phyloP scores from a whole-genome alignment of 164 flowering plant species.

The Macadamia integrifolia region DNA sequence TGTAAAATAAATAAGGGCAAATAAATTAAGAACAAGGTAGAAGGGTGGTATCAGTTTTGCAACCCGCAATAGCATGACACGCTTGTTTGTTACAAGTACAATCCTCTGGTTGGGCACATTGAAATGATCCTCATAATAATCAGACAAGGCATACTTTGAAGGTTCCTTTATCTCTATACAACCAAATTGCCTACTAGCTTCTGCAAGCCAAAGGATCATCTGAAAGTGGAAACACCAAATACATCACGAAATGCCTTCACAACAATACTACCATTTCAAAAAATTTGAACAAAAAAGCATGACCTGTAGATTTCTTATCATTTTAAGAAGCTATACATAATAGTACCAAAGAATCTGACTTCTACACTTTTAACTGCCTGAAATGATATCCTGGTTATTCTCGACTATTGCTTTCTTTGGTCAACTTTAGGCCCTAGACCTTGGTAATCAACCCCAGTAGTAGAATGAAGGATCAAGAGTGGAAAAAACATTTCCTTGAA shows the following conservation, averaged over 20 bases:
- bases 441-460: no score
- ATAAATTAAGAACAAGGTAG: neutral
- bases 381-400: neutral
- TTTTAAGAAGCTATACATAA: neutral
- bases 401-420: no score
- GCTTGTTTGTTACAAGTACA: conserved; percentile 72
- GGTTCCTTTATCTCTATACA: conserved; percentile 97
- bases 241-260: conserved; percentile 7
- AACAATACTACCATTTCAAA: neutral
- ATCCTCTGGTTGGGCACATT: conserved; percentile 59
- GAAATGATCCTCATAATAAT: conserved; percentile 85
- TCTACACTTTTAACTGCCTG: neutral
- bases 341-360: neutral
- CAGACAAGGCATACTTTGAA: conserved; percentile 90
- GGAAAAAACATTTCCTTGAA: no score
- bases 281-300: neutral
- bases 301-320: neutral
- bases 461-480: no score
- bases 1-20: neutral
- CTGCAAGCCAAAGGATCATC: conserved; percentile 91
- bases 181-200: conserved; percentile 85
- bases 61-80: conserved; percentile 93
- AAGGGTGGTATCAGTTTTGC: neutral
- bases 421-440: no score
- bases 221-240: conserved; percentile 19